A percentile compares a stretch with the other conserved stretches of the same genome.
Conservation (phyloP, 768 basidiomycete species). For the Tricholoma hemisulphureum region DNA sequence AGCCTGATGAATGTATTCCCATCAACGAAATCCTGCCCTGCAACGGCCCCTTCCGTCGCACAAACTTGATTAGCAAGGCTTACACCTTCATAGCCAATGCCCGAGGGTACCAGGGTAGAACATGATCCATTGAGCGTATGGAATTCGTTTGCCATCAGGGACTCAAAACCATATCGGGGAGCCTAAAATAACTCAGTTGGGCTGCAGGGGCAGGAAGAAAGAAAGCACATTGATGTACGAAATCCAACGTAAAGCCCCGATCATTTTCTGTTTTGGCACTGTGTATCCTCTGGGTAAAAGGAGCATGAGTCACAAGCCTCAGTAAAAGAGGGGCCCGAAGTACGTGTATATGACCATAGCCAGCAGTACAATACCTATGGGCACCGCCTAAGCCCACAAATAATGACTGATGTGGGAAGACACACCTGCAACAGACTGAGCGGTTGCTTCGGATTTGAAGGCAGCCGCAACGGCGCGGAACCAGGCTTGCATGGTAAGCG, state of each 20-base stretch:
- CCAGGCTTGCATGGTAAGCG: conserved; percentile 70
- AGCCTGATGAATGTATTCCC: conserved; percentile 52
- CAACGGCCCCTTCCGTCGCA: conserved; percentile 60
- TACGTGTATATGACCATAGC: conserved; percentile 54
- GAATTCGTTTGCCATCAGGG: conserved; percentile 80
- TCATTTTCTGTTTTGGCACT: neutral
- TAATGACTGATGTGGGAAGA: neutral
- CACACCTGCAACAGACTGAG: conserved; percentile 47
- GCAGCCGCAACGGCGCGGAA: conserved; percentile 68
- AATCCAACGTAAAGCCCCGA: conserved; percentile 12
- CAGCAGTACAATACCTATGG: conserved; percentile 39
- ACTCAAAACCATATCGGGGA: conserved; percentile 71
- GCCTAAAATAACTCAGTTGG: conserved; percentile 42
- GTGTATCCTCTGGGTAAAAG: neutral
- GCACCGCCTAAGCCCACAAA: neutral
- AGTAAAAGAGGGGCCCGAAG: conserved; percentile 44
- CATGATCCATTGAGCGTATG: conserved; percentile 62
- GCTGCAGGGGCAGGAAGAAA: neutral
- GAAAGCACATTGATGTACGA: neutral
- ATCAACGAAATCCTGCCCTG: conserved; percentile 59
- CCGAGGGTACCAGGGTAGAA: conserved; percentile 57
- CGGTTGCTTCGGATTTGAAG: conserved; percentile 57
- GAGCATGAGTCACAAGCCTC: conserved; percentile 25
- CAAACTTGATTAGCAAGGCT: conserved; percentile 71
- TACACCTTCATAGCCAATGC: conserved; percentile 59